A percentile compares a stretch with the other conserved stretches of the same genome.
These are phyloP conservation scores for Metschnikowia amazonensis DNA, from an alignment of 805 yeast species.

Conservation along the genomic window DNA sequence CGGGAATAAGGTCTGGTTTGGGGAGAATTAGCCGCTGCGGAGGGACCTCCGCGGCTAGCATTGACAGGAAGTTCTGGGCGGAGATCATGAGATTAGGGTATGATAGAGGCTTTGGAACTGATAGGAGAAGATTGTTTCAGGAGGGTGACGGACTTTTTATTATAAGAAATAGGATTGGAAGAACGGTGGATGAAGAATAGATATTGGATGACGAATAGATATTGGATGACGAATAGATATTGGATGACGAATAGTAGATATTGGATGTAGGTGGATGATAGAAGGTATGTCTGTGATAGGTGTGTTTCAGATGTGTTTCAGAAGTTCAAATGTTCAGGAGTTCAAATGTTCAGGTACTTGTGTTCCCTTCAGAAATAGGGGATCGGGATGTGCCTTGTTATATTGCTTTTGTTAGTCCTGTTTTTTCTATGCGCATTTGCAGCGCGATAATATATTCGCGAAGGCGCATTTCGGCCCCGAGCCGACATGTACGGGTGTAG, in stretches of 20 bases:
- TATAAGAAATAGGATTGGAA: too few species aligned
- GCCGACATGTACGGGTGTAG: neutral
- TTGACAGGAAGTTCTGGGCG: slow-evolving; percentile 18
- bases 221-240: too few species aligned
- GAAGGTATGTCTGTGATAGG: too few species aligned
- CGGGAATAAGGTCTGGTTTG: slow-evolving; percentile 47
- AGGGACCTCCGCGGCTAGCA: slow-evolving; percentile 13
- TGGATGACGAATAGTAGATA: too few species aligned
- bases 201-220: too few species aligned
- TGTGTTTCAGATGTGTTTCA: too few species aligned
- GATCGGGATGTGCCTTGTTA: neutral
- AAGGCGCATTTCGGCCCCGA: slow-evolving; percentile 5
- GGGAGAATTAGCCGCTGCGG: slow-evolving; percentile 18
- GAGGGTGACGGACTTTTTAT: too few species aligned
- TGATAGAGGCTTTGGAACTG: neutral
- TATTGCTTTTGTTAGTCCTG: slow-evolving; percentile 1
- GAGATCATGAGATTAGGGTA: neutral
- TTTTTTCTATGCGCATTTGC: slow-evolving; percentile 4
- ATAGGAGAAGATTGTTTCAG: neutral
- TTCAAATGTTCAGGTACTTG: too few species aligned
- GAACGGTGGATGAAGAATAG: too few species aligned
- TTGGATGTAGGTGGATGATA: too few species aligned
- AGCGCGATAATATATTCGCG: neutral
- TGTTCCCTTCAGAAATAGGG: neutral
- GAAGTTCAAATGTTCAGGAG: too few species aligned